phyloP scores from a whole-genome alignment of 805 yeast genomes.

The Myxozyma geophila region DNA sequence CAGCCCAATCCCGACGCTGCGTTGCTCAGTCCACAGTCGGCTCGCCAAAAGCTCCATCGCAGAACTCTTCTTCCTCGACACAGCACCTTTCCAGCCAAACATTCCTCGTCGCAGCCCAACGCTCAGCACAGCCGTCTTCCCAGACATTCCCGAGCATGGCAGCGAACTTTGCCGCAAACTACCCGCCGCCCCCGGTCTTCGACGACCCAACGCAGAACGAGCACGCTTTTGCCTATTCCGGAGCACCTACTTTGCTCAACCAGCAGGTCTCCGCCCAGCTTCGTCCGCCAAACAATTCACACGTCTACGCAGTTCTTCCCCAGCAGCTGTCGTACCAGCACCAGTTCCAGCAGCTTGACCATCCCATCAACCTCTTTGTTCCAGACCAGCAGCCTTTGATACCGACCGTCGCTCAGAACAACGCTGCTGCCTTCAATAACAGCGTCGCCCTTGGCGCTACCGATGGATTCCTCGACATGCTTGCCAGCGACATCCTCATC shows the following conservation, averaged over 20 bases:
- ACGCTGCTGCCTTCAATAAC: not conserved
- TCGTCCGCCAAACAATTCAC: not conserved
- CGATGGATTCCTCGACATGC: slow-evolving; percentile 7
- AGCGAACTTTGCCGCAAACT: slow-evolving; percentile 15
- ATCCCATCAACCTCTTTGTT: not conserved
- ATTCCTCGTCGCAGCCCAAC: not conserved
- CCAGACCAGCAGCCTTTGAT: not conserved
- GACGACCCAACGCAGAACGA: slow-evolving; percentile 6
- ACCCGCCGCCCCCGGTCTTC: slow-evolving; percentile 1
- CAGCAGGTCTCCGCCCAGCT: not conserved
- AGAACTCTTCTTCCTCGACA: not conserved
- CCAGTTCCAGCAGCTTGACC: slow-evolving; percentile 35
- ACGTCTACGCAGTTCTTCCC: slow-evolving; percentile 4
- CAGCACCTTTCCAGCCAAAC: not conserved
- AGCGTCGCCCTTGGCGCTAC: not conserved
- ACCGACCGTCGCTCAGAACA: not conserved
- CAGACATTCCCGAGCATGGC: slow-evolving; percentile 5
- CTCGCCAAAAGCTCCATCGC: not conserved
- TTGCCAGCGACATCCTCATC: slow-evolving; percentile 3
- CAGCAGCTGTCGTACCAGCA: slow-evolving; percentile 34
- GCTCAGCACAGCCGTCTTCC: not conserved
- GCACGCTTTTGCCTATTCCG: slow-evolving; percentile 4
- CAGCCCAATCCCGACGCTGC: slow-evolving; percentile 7
- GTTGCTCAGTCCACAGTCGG: not conserved
- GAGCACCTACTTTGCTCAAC: slow-evolving; percentile 1